Conservation (phyloP, 352 stramenopile species). For the Nannochloropsis limnetica region DNA sequence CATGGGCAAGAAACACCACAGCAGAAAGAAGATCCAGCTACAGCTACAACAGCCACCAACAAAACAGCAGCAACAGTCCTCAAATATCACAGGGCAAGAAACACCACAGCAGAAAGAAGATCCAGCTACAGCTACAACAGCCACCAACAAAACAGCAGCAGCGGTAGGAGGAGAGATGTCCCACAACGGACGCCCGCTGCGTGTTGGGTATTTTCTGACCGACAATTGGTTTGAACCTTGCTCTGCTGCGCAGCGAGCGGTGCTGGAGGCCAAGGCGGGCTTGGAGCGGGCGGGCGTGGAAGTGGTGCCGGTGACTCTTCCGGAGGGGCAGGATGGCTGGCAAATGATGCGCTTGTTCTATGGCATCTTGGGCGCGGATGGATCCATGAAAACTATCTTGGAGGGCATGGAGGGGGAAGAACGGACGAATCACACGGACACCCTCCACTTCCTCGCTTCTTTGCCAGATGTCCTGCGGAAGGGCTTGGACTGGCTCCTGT, state of each 20-base stretch:
- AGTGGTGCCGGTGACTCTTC: constrained; percentile 46
- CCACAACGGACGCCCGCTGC: not conserved
- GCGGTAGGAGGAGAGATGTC: not conserved
- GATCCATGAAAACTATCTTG: constrained; percentile 48
- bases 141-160: not conserved
- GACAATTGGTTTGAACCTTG: constrained; percentile 54
- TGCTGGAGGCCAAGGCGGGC: constrained; percentile 45
- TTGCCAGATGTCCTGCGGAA: constrained; percentile 46
- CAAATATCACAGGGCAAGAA: too few species aligned
- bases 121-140: not conserved
- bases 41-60: too few species aligned
- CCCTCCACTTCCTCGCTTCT: constrained; percentile 39
- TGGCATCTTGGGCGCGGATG: constrained; percentile 48
- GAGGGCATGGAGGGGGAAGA: constrained; percentile 48
- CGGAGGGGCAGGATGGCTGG: constrained; percentile 37
- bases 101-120: too few species aligned
- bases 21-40: too few species aligned
- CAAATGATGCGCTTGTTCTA: constrained; percentile 47
- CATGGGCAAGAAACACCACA: too few species aligned
- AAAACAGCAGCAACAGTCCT: too few species aligned
- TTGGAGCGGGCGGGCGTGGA: constrained; percentile 45
- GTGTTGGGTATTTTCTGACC: constrained; percentile 37
- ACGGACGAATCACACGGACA: constrained; percentile 45
- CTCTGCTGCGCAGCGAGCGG: constrained; percentile 39
- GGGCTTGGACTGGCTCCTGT: constrained; percentile 40